Base-by-base conservation (phyloP, 2,329 filamentous ascomycete genomes). In the Rachicladosporium sp. region DNA sequence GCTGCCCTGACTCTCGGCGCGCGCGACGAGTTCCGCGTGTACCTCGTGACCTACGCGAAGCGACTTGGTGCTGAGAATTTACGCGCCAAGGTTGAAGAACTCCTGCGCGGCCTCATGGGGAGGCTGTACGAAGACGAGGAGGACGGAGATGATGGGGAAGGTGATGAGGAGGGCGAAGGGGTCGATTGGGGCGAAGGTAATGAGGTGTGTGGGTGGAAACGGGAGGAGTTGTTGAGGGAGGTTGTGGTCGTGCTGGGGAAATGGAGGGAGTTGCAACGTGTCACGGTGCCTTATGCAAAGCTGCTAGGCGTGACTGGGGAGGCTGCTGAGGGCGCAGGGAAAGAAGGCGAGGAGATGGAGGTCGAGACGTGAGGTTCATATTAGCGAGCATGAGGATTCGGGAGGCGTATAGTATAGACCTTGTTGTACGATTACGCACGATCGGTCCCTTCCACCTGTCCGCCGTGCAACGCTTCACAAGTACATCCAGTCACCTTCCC, bases 21-120 rank as follows among this genome's bases (percentile, higher is more conserved):
- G 0, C 82, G 78, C 50, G 88, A 96, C 43, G 91, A 98, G 58
- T 98, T 96, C 64, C 78, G 86, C 42, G 70, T 94, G 1, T 96
- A 96, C 55, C 67, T 98, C n/a, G 82, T 87, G 54, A 96, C 96
- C 87, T 98, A 98, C 55, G 89, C 88, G 3, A 96, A 95, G 66
- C 79, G 91, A 1, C 74, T 98, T 5, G 91, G 91, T 1, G 86
- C 87, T 0, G 93, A 98, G 60, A 87, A 87, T 0, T 67, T 89
- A 37, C 78, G 81, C 50, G 72, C 76, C 41, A 98, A 98, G 64
- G 87, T 95, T 2, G 89, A 96, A 58, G 93, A 98, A 65, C 68
- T 98, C 7, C 67, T 96, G 21, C 81, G 85, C 50, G 82, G 77
- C 35, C 67, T 98, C 32, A 69, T 93, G 36, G 87, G 88, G 6